Evolutionary conservation across 306 rosid species (phyloP), one percentile per base, ranked within the genome.

Genomic region (Ormosia semicastrata): DNA sequence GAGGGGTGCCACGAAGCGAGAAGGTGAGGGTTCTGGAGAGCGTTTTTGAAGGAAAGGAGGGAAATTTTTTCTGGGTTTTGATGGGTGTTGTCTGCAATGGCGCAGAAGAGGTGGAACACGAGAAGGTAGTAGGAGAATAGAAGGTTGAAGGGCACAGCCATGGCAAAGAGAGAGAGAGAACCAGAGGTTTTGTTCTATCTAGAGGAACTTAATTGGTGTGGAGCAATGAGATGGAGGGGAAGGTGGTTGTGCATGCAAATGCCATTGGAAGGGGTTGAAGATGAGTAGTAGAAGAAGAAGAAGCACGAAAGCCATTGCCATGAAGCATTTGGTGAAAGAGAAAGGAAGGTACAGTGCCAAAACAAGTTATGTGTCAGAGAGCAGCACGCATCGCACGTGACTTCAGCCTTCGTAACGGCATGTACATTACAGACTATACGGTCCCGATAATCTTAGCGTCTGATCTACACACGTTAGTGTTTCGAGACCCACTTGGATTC

Each of bases 371-470:
- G 79, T 88, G 89, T 88, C 92, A 91, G 94, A 81, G 63, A 44
- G 74, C 8, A 33, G 77, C 91, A 94, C 93, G 95, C 77, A 89
- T 32, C 53, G 85, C 97, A 91, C 97, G 95, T 92, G 98, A 91
- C 83, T 89, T 37, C 2, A 4, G 41, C 66, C 66, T 67, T 36
- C 36, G n/a, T 62, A 86, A 83, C 88, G 73, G 85, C 88, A 86
- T 60, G 50, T 72, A 70, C 13, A 24, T 24, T 24, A 24, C 24
- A 24, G 24, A 24, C 24, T 24, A 24, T 1, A n/a, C n/a, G n/a
- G n/a, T n/a, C n/a, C n/a, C n/a, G n/a, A n/a, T n/a, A n/a, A n/a
- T n/a, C n/a, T n/a, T n/a, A n/a, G n/a, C n/a, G n/a, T n/a, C n/a
- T n/a, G n/a, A n/a, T n/a, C n/a, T n/a, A n/a, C n/a, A n/a, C n/a